A percentile compares a stretch with the other conserved stretches of the same genome.
These are phyloP conservation scores for Nelumbo lutea DNA, from an alignment of 164 flowering plant genomes.

Conservation along the genomic window DNA sequence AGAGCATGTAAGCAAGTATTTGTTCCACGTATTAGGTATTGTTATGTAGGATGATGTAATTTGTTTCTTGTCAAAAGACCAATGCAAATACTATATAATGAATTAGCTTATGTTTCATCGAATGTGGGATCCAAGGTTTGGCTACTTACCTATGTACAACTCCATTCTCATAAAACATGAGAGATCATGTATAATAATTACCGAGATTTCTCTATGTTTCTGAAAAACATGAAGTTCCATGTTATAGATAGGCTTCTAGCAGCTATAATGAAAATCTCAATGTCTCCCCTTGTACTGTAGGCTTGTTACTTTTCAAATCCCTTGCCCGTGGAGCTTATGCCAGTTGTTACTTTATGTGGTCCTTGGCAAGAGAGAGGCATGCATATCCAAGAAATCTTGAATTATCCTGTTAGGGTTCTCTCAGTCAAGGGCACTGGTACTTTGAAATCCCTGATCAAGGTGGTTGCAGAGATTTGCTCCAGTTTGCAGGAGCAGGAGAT, in stretches of 20 bases:
- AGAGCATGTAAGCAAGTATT: no score
- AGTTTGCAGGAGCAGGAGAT: slow-evolving; percentile 13
- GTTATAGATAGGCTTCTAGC: not conserved
- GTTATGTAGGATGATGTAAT: no score
- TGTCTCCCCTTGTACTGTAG: slow-evolving; percentile 6
- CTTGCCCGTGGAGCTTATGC: slow-evolving; percentile 30
- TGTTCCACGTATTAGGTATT: no score
- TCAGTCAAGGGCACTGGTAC: slow-evolving; percentile 13
- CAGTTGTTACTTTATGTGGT: slow-evolving; percentile 13
- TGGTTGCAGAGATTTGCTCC: slow-evolving; percentile 21
- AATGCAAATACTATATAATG: no score
- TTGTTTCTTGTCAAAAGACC: no score
- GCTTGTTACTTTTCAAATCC: slow-evolving; percentile 30
- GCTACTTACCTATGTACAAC: no score
- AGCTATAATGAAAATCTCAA: not conserved
- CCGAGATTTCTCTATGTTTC: not conserved
- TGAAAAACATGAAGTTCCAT: not conserved
- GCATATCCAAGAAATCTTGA: slow-evolving; percentile 11
- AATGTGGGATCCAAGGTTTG: no score
- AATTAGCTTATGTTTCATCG: no score
- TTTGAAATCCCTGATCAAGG: slow-evolving; percentile 11
- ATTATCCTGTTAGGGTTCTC: slow-evolving; percentile 28
- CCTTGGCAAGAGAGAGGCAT: slow-evolving; percentile 10
- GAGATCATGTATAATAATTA: no score
- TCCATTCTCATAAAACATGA: no score